Evolutionary conservation across 768 basidiomycete species (phyloP).

Genomic region (Leccinum fibrillosum): DNA sequence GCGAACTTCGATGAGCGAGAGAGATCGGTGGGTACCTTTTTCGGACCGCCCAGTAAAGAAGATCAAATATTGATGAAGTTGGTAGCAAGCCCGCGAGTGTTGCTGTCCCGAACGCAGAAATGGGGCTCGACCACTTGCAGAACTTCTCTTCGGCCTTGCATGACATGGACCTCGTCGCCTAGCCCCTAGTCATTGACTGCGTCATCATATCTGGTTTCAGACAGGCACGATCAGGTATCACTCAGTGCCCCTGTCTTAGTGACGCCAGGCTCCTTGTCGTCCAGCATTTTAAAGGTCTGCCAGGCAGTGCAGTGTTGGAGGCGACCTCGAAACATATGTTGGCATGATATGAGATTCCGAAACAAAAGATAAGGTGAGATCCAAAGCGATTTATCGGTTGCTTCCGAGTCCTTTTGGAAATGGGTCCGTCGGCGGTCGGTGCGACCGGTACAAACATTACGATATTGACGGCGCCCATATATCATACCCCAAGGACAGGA

Average conservation of each 20-base stretch:
- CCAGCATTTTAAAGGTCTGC: conserved; percentile 35
- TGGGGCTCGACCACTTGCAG: too few relatives aligned
- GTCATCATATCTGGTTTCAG: conserved; percentile 43
- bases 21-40: conserved; percentile 4
- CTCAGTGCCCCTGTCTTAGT: conserved; percentile 36
- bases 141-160: conserved; percentile 26
- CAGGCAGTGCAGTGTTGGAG: conserved; percentile 30
- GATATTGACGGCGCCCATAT: neutral
- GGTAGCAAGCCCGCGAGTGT: conserved; percentile 35
- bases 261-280: conserved; percentile 17
- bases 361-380: conserved; percentile 47
- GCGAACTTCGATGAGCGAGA: too few relatives aligned
- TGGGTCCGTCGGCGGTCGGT: conserved; percentile 16
- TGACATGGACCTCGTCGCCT: conserved; percentile 31
- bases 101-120: neutral
- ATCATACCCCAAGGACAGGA: conserved; percentile 37
- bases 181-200: conserved; percentile 14
- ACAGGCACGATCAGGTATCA: conserved; percentile 36
- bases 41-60: conserved; percentile 46
- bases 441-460: neutral
- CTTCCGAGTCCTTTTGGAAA: conserved; percentile 35
- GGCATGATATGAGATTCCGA: conserved; percentile 49
- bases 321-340: conserved; percentile 27
- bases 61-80: neutral
- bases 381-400: conserved; percentile 47